Conservation (phyloP, 2,329 filamentous ascomycete species). For the Furcasterigmium furcatum region DNA sequence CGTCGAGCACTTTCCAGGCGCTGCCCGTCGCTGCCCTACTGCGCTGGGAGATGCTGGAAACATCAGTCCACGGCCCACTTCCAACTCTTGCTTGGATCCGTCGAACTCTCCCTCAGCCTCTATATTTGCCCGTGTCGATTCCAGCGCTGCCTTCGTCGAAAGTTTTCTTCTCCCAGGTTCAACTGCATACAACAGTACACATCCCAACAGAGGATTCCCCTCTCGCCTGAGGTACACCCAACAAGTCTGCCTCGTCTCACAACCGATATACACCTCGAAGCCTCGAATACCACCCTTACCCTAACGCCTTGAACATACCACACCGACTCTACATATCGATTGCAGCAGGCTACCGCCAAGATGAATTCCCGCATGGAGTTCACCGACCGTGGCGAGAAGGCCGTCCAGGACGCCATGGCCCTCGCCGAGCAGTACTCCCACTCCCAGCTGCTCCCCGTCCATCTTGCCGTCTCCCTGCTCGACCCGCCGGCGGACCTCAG, state of each 20-base stretch:
- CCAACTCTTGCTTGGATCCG: conserved; percentile 3
- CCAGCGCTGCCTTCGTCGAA: background rate
- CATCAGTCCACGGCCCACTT: conserved; percentile 13
- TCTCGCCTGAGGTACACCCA: conserved; percentile 3
- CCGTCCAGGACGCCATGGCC: conserved; percentile 82
- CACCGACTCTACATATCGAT: conserved; percentile 7
- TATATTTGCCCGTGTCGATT: conserved; percentile 6
- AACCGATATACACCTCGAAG: conserved; percentile 2
- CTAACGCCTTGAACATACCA: too few species aligned
- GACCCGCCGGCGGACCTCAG: conserved; percentile 73
- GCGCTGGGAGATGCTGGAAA: conserved; percentile 5
- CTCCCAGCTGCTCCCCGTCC: conserved; percentile 84
- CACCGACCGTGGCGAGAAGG: conserved; percentile 88
- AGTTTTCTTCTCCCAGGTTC: background rate
- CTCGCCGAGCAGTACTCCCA: conserved; percentile 89
- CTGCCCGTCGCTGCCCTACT: conserved; percentile 20
- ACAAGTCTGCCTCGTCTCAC: conserved; percentile 6
- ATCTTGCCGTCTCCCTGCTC: conserved; percentile 80
- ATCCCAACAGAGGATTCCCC: conserved; percentile 10
- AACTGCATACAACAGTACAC: conserved; percentile 1
- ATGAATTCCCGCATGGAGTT: conserved; percentile 85
- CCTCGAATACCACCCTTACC: conserved; percentile 7
- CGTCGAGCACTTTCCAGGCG: conserved; percentile 16
- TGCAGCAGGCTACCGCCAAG: conserved; percentile 26
- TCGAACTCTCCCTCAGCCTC: conserved; percentile 3